phyloP scores from a whole-genome alignment of 202 grass and related monocot species.

The Carex sylvatica region DNA sequence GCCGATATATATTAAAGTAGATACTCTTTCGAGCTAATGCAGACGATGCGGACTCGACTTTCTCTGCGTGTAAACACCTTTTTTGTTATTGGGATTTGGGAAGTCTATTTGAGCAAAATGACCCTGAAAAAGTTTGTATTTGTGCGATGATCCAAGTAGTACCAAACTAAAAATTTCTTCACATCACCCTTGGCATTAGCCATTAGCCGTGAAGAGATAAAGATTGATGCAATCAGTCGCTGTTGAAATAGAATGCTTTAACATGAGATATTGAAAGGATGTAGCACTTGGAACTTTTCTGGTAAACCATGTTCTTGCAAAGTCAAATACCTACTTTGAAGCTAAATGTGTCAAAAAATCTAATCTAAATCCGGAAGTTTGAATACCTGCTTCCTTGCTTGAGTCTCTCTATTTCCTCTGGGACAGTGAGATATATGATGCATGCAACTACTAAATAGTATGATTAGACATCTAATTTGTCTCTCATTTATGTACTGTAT shows the following conservation, averaged over 20 bases:
- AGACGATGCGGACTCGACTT: too few relatives aligned
- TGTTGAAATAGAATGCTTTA: not conserved
- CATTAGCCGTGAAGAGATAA: not conserved
- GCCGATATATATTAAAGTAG: too few relatives aligned
- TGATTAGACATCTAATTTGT: not conserved
- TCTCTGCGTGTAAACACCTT: too few relatives aligned
- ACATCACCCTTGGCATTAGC: too few relatives aligned
- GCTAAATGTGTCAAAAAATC: not conserved
- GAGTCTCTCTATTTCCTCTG: not conserved
- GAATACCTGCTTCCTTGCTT: not conserved
- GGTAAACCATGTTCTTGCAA: not conserved
- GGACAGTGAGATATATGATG: not conserved
- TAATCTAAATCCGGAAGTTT: not conserved
- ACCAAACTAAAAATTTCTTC: not conserved
- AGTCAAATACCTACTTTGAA: not conserved
- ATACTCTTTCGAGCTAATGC: too few relatives aligned
- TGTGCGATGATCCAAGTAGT: not conserved
- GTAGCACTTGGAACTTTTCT: not conserved
- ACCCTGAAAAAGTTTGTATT: not conserved
- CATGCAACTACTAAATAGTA: not conserved
- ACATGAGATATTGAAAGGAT: not conserved
- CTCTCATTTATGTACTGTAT: conserved; percentile 3
- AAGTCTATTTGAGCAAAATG: too few relatives aligned
- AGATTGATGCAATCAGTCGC: conserved; percentile 1
- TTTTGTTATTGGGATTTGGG: too few relatives aligned